A percentile compares a stretch with the other conserved stretches of the same genome.
Evolutionary conservation across 2,329 filamentous ascomycete genomes (phyloP).

Genomic region (Madurella fahalii): DNA sequence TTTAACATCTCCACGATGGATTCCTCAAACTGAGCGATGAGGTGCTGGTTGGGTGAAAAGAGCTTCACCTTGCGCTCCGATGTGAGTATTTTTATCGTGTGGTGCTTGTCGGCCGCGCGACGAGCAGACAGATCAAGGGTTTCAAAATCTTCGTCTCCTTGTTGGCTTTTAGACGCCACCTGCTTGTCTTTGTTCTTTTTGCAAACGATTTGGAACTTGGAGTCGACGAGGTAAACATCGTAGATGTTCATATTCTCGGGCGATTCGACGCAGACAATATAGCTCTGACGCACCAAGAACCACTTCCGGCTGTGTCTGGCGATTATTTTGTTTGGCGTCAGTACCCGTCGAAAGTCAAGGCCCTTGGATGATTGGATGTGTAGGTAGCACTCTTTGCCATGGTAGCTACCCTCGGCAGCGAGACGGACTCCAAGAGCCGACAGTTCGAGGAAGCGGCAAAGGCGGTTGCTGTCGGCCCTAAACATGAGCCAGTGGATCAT

Average conservation of each 20-base stretch:
- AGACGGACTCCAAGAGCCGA: conserved; percentile 91
- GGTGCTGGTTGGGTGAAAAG: conserved; percentile 83
- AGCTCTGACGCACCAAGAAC: conserved; percentile 97
- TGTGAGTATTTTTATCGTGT: conserved; percentile 83
- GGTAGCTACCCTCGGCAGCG: conserved; percentile 92
- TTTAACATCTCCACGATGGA: conserved; percentile 83
- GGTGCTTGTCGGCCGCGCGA: conserved; percentile 56
- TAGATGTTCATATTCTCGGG: conserved; percentile 99
- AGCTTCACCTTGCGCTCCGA: conserved; percentile 90
- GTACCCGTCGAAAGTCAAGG: conserved; percentile 75
- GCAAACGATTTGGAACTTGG: conserved; percentile 76
- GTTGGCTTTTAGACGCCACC: conserved; percentile 38
- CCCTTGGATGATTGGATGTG: conserved; percentile 90
- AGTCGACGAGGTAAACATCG: conserved; percentile 95
- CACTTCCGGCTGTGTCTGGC: conserved; percentile 86
- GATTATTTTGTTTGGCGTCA: conserved; percentile 74
- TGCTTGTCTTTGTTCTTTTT: conserved; percentile 58
- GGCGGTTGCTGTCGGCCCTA: conserved; percentile 85
- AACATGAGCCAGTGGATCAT: conserved; percentile 98
- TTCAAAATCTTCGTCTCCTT: conserved; percentile 35
- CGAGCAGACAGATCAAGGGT: conserved; percentile 42
- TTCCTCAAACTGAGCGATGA: conserved; percentile 87
- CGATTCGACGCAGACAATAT: conserved; percentile 96
- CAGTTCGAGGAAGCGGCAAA: conserved; percentile 93
- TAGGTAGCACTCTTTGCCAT: conserved; percentile 93